Conservation (phyloP, 208 protist genomes). For the Leishmania amazonensis region DNA sequence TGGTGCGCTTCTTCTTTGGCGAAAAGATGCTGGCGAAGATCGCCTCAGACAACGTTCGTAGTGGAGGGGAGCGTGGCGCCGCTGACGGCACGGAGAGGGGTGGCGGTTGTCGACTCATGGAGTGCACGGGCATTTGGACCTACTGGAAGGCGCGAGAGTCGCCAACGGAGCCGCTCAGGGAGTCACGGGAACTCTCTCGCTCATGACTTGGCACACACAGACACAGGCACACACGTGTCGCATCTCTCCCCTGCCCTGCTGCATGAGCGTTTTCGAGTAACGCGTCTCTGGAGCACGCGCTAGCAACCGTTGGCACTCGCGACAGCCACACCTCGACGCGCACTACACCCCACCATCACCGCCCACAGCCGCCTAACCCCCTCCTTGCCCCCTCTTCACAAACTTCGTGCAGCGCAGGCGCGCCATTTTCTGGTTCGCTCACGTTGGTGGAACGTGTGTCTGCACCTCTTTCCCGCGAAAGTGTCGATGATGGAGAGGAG, state of each 20-base stretch:
- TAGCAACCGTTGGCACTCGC: not conserved
- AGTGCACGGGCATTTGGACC: constrained; percentile 88
- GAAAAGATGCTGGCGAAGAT: constrained; percentile 28
- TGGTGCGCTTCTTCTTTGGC: constrained; percentile 88
- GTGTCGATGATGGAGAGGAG: not conserved
- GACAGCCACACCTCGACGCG: not conserved
- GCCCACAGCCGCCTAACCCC: not conserved
- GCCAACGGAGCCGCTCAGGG: not conserved
- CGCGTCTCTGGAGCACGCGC: not conserved
- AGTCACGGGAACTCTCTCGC: not conserved
- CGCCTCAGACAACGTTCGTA: constrained; percentile 3
- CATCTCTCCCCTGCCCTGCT: not conserved
- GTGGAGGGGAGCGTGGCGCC: not conserved
- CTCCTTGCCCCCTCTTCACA: not conserved
- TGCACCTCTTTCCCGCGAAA: not conserved
- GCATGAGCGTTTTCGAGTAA: not conserved
- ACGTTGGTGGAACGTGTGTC: not conserved
- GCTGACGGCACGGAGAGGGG: not conserved
- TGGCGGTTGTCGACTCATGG: constrained; percentile 40
- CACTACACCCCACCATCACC: not conserved
- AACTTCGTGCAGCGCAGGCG: not conserved
- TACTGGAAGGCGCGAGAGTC: constrained; percentile 44
- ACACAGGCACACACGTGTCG: not conserved
- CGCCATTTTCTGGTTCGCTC: not conserved
- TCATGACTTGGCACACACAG: not conserved